Percentiles rank a stretch among this genome's conserved stretches.
Conservation (phyloP, 2,329 filamentous ascomycete species). For the Diaporthe velutina region DNA sequence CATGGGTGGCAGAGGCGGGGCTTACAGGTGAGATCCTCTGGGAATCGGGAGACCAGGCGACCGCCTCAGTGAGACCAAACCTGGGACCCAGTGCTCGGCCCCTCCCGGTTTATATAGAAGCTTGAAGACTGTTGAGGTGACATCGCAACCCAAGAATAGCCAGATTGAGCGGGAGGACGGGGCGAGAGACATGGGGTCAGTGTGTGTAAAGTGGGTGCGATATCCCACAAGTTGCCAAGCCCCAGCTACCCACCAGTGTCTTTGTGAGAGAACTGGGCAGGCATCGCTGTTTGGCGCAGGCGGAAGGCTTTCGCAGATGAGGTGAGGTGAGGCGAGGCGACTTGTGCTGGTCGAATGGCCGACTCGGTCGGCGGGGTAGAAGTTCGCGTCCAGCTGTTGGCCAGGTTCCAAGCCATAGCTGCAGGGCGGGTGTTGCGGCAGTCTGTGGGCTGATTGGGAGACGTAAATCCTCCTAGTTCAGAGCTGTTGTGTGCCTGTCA, state of each 20-base stretch:
- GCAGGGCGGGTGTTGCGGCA: slow-evolving; percentile 25
- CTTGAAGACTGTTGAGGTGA: background rate
- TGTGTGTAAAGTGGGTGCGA: background rate
- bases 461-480: slow-evolving; percentile 21
- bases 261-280: background rate
- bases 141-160: slow-evolving; percentile 18
- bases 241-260: background rate
- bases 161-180: background rate
- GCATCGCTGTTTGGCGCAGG: background rate
- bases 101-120: slow-evolving; percentile 30
- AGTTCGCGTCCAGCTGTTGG: slow-evolving; percentile 23
- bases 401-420: slow-evolving; percentile 20
- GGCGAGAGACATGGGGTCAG: background rate
- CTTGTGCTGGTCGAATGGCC: background rate
- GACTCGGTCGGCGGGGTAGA: slow-evolving; percentile 1
- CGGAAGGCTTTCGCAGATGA: background rate
- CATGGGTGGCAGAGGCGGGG: slow-evolving; percentile 22
- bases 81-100: slow-evolving; percentile 24
- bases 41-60: slow-evolving; percentile 27
- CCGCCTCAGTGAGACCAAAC: slow-evolving; percentile 1
- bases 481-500: slow-evolving; percentile 21
- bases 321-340: background rate
- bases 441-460: background rate
- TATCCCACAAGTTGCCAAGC: background rate
- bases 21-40: slow-evolving; percentile 27